phyloP scores from a whole-genome alignment of 2,329 filamentous ascomycete genomes.

The Aspergillus latus region DNA sequence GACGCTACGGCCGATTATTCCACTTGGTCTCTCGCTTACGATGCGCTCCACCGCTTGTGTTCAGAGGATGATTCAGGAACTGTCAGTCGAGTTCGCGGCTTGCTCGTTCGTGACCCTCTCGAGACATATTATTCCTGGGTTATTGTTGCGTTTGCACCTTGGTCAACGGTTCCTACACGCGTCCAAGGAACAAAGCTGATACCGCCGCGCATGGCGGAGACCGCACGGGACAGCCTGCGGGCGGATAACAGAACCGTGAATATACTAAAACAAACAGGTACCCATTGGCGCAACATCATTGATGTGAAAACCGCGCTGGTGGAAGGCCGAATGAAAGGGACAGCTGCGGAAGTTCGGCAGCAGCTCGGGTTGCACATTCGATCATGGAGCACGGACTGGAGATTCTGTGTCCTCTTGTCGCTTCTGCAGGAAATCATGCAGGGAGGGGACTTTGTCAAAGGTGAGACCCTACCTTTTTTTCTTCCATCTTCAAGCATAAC shows the following conservation, averaged over 20 bases:
- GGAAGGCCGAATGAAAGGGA: slow-evolving; percentile 26
- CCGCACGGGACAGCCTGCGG: slow-evolving; percentile 75
- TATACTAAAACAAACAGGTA: slow-evolving; percentile 64
- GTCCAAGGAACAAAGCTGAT: slow-evolving; percentile 50
- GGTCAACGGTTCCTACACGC: slow-evolving; percentile 54
- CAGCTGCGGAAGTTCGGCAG: slow-evolving; percentile 37
- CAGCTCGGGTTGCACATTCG: slow-evolving; percentile 38
- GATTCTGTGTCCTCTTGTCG: slow-evolving; percentile 39
- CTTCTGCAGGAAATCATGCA: slow-evolving; percentile 42
- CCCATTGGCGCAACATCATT: slow-evolving; percentile 64
- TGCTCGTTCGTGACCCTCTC: slow-evolving; percentile 56
- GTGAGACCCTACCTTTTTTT: slow-evolving; percentile 26
- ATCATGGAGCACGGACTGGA: slow-evolving; percentile 41
- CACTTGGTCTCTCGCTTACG: slow-evolving; percentile 65
- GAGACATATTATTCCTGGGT: slow-evolving; percentile 70
- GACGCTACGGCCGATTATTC: slow-evolving; percentile 57
- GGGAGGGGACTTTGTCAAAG: slow-evolving; percentile 30
- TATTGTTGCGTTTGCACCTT: slow-evolving; percentile 72
- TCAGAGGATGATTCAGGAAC: slow-evolving; percentile 38
- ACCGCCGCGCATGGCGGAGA: slow-evolving; percentile 61
- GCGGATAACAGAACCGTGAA: slow-evolving; percentile 73
- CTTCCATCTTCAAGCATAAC: not conserved
- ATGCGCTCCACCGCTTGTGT: slow-evolving; percentile 54
- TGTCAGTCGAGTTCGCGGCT: slow-evolving; percentile 35
- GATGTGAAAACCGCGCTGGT: slow-evolving; percentile 52